Evolutionary conservation across 169 alveolate species (phyloP), one percentile per base, ranked within the genome.

Genomic region (Plasmodium coatneyi): DNA sequence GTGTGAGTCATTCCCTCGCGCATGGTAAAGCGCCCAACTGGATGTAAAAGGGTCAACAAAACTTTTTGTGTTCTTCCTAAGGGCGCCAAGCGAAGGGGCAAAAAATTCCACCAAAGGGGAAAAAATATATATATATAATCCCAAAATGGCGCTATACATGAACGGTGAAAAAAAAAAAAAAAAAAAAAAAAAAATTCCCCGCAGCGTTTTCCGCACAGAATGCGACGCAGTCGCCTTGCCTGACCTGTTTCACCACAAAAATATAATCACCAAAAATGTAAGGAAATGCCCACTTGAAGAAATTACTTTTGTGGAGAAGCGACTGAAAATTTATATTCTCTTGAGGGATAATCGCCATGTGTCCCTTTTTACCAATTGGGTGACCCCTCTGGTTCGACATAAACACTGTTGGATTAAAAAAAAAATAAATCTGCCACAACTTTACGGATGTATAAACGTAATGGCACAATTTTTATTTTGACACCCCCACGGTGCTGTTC

Each of bases 401-500:
- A 49, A 49, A 16, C 19, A 16, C 5, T 22, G 12, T 16, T 49
- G 22, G 22, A 0, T 16, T 49, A 0, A 4, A 14, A 14, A 49
- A 49, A 49, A 49, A 49, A 49, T 14, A 49, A 49, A 49, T 12
- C 60, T 0, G 19, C 60, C 22, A 49, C 25, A 49, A 49, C 25
- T 3, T 49, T 10, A 49, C 3, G 19, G 60, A 49, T 49, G 60
- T 16, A 49, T 16, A 49, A 49, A 49, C 60, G 60, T 28, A 36
- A 5, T 43, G 30, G n/a, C 76, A 9, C 32, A 25, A 66, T 16
- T 22, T 34, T 36, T 32, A 22, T 72, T 87, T 89, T 32, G 78
- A 89, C 3, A 89, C 10, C n/a, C 25, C 89, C 60, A 89, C 34
- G 39, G 86, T 78, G 54, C 71, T 89, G 39, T 60, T 89, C 72